Evolutionary conservation across 139 green algal species (phyloP).

Genomic region (Trebouxia sp.): DNA sequence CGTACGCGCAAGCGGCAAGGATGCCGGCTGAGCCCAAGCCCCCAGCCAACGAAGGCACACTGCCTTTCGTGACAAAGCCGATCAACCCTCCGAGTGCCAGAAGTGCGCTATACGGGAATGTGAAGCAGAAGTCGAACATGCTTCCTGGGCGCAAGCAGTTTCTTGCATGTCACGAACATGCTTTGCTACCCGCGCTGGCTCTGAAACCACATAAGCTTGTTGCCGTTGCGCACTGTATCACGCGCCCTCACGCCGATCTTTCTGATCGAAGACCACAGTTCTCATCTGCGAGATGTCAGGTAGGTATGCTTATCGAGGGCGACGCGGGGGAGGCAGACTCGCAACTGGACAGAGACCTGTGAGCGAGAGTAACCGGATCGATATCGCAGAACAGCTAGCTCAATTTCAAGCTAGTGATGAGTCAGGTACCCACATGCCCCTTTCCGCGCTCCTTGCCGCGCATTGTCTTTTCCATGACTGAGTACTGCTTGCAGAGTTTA

Average conservation of each 20-base stretch:
- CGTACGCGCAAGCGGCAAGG: constrained; percentile 24
- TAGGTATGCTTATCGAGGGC: not conserved
- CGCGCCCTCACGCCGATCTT: too few species aligned
- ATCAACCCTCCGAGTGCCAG: constrained; percentile 33
- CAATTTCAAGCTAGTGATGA: not conserved
- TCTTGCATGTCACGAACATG: not conserved
- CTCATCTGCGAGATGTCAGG: not conserved
- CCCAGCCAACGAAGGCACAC: constrained; percentile 29
- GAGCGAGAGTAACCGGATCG: not conserved
- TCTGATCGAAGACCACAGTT: too few species aligned
- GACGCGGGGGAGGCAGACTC: not conserved
- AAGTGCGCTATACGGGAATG: constrained; percentile 35
- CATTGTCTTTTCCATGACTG: not conserved
- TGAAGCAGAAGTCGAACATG: constrained; percentile 49
- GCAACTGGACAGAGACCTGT: constrained; percentile 3
- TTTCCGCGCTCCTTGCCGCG: not conserved
- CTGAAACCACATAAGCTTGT: too few species aligned
- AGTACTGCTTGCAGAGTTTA: constrained; percentile 58
- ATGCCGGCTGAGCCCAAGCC: constrained; percentile 25
- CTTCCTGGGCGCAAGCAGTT: too few species aligned
- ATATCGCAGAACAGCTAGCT: constrained; percentile 7
- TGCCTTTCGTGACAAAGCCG: constrained; percentile 33
- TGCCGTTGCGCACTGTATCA: too few species aligned
- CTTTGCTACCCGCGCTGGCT: not conserved
- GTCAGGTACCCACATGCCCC: not conserved